phyloP scores from a whole-genome alignment of 805 yeast species.

The Monosporozyma unispora region DNA sequence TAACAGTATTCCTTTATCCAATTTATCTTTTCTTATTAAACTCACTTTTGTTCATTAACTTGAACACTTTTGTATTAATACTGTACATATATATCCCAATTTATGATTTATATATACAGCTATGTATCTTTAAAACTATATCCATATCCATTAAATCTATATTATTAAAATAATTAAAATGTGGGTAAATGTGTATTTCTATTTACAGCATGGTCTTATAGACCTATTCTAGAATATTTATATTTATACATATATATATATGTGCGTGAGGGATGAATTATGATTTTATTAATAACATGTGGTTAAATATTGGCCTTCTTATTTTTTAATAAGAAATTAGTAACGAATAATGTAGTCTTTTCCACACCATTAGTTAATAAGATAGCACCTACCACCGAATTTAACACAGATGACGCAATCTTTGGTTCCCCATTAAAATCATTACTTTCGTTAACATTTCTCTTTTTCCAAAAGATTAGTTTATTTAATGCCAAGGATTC shows the following conservation, averaged over 20 bases:
- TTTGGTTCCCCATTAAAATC: constrained; percentile 45
- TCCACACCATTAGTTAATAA: constrained; percentile 51
- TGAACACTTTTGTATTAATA: background rate
- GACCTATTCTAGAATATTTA: background rate
- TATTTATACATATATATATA: background rate
- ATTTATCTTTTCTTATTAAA: background rate
- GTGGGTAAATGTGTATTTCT: background rate
- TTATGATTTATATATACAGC: background rate
- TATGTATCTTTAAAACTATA: background rate
- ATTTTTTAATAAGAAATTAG: background rate
- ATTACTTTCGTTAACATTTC: constrained; percentile 39
- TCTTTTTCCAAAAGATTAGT: constrained; percentile 59
- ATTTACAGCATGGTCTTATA: background rate
- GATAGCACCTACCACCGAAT: constrained; percentile 63
- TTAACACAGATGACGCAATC: constrained; percentile 45
- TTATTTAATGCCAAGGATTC: constrained; percentile 39
- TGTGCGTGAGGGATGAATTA: background rate
- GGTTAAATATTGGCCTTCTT: background rate
- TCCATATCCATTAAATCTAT: background rate
- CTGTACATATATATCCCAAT: background rate
- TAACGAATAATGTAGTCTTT: constrained; percentile 49
- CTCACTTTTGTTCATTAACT: background rate
- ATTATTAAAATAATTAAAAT: background rate
- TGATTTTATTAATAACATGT: background rate
- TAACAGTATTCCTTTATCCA: background rate